These are phyloP conservation scores for Schizonepeta tenuifolia DNA, from an alignment of 257 asterid genomes.

Conservation along the genomic window DNA sequence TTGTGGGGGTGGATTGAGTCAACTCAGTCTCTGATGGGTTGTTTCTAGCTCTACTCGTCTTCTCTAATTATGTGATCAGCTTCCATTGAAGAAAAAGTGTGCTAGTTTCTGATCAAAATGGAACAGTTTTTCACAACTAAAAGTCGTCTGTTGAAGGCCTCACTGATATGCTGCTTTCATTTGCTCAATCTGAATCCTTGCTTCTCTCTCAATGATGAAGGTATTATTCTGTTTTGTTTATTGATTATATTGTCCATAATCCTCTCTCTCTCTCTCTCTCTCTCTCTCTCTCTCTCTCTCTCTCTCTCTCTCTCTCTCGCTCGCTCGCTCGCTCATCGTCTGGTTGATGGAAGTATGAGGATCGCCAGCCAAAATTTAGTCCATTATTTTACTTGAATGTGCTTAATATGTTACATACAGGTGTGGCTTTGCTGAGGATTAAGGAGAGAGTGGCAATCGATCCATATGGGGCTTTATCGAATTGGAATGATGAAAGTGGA, in stretches of 20 bases:
- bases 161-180: slow-evolving; percentile 31
- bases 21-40: slow-evolving; percentile 33
- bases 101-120: slow-evolving; percentile 43
- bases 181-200: slow-evolving; percentile 33
- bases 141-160: slow-evolving; percentile 28
- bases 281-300: neutral
- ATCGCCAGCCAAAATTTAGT: neutral
- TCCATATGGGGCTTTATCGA: slow-evolving; percentile 64
- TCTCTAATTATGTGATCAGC: neutral
- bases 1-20: slow-evolving; percentile 37
- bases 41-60: slow-evolving; percentile 27
- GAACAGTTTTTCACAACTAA: slow-evolving; percentile 33
- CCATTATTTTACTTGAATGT: neutral
- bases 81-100: slow-evolving; percentile 29
- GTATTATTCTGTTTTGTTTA: slow-evolving; percentile 36
- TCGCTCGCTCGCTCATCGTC: neutral
- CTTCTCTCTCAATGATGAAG: slow-evolving; percentile 65
- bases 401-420: slow-evolving; percentile 47
- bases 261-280: neutral
- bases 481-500: slow-evolving; percentile 69
- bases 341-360: neutral
- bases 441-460: slow-evolving; percentile 58
- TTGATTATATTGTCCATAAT: neutral
- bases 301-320: neutral
- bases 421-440: slow-evolving; percentile 68